These are phyloP conservation scores for Acanthamoeba triangularis DNA, from an alignment of 208 protist genomes.

Conservation along the genomic window DNA sequence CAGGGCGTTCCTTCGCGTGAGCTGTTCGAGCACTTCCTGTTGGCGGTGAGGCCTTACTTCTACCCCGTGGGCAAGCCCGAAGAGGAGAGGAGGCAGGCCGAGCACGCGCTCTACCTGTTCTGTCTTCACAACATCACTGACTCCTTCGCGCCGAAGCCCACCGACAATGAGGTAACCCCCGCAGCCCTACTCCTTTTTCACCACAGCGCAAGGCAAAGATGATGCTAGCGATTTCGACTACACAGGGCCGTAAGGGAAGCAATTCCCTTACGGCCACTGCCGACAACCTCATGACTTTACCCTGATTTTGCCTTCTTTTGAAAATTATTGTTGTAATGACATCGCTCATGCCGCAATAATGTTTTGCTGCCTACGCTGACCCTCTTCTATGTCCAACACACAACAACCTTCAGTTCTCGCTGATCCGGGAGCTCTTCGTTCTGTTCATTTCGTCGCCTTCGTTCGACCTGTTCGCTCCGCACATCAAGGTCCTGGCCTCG, in stretches of 20 bases:
- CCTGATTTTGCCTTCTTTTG: neutral
- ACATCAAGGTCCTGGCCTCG: constrained; percentile 49
- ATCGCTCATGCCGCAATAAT: neutral
- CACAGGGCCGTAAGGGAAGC: neutral
- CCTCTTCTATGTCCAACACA: too few species aligned
- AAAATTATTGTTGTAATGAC: neutral
- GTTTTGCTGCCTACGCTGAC: neutral
- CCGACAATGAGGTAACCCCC: neutral
- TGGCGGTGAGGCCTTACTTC: neutral
- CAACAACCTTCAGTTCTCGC: neutral
- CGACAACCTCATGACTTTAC: neutral
- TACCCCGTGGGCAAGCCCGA: neutral
- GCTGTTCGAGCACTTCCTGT: constrained; percentile 5
- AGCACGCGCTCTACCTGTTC: constrained; percentile 23
- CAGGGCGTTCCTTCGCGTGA: neutral
- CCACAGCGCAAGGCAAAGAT: neutral
- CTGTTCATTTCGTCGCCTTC: constrained; percentile 56
- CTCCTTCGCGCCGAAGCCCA: constrained; percentile 34
- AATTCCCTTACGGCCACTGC: neutral
- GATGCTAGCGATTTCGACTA: neutral
- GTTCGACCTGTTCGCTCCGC: constrained; percentile 38
- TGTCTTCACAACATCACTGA: constrained; percentile 62
- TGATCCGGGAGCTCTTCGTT: constrained; percentile 15
- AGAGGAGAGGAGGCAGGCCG: constrained; percentile 13
- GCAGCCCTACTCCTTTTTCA: too few species aligned